Evolutionary conservation across 108 stramenopile species (phyloP).

Genomic region (Cyclotella cryptica): DNA sequence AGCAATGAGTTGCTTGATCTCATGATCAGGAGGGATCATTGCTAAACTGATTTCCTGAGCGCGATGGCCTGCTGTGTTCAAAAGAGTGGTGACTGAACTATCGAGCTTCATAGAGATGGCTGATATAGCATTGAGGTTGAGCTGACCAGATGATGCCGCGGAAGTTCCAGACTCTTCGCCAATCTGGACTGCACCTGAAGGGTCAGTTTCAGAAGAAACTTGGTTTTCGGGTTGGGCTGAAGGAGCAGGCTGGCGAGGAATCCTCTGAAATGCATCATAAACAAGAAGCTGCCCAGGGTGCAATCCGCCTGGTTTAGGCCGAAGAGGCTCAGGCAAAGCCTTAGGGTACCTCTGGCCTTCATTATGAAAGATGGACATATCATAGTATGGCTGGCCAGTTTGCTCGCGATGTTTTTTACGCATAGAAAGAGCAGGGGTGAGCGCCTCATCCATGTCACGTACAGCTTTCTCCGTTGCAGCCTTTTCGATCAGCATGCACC

Average conservation of each 20-base stretch:
- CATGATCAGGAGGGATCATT: conserved; percentile 93
- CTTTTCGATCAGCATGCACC: conserved; percentile 98
- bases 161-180: conserved; percentile 13
- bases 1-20: conserved; percentile 86
- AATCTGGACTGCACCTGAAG: not conserved
- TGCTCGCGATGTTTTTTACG: conserved; percentile 89
- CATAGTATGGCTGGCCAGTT: conserved; percentile 91
- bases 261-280: conserved; percentile 96
- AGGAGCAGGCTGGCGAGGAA: conserved; percentile 80
- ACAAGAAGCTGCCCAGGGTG: conserved; percentile 91
- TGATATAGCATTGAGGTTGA: conserved; percentile 73
- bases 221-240: conserved; percentile 40
- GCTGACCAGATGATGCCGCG: conserved; percentile 45
- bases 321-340: conserved; percentile 91
- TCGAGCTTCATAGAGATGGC: conserved; percentile 81
- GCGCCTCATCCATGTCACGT: conserved; percentile 93
- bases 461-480: conserved; percentile 99
- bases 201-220: conserved; percentile 6
- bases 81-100: conserved; percentile 71
- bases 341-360: conserved; percentile 86
- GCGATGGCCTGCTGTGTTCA: conserved; percentile 81
- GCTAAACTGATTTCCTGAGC: conserved; percentile 85
- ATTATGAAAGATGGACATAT: conserved; percentile 93
- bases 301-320: conserved; percentile 94
- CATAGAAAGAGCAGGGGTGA: conserved; percentile 70